Evolutionary conservation across 2,329 filamentous ascomycete species (phyloP).

Genomic region (Shiraia bambusicola): DNA sequence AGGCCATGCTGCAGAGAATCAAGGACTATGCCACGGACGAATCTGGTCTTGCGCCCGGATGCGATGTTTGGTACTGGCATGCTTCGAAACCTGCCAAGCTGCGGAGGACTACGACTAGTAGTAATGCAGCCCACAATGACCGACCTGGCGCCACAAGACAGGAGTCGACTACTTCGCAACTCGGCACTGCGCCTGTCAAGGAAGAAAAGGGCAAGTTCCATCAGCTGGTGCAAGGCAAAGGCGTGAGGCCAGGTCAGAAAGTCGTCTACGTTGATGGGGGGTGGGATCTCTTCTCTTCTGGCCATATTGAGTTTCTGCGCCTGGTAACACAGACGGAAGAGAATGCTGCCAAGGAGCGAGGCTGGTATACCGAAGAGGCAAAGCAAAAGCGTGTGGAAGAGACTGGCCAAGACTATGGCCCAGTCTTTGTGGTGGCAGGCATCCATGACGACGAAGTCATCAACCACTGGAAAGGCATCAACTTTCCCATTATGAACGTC

Average conservation of each 20-base stretch:
- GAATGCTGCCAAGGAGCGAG: constrained; percentile 63
- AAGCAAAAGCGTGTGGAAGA: constrained; percentile 63
- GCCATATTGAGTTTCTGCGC: constrained; percentile 92
- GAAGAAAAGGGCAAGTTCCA: constrained; percentile 68
- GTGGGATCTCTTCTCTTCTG: constrained; percentile 94
- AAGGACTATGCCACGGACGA: constrained; percentile 85
- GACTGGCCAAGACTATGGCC: constrained; percentile 71
- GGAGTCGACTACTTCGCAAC: constrained; percentile 43
- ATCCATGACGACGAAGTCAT: constrained; percentile 95
- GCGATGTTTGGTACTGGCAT: constrained; percentile 83
- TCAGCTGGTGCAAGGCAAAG: constrained; percentile 69
- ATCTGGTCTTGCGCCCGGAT: constrained; percentile 74
- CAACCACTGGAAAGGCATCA: constrained; percentile 94
- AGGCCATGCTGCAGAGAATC: constrained; percentile 75
- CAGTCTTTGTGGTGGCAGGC: constrained; percentile 86
- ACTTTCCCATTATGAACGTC: constrained; percentile 99
- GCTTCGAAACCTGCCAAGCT: constrained; percentile 51
- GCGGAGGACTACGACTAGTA: constrained; percentile 37
- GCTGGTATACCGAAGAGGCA: constrained; percentile 72
- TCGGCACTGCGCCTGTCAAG: constrained; percentile 28
- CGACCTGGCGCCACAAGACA: constrained; percentile 27
- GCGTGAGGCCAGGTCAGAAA: constrained; percentile 73
- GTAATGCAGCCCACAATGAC: constrained; percentile 17
- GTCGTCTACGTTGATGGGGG: constrained; percentile 95
- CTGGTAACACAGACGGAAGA: constrained; percentile 75